Evolutionary conservation across 1,139 yeast species (phyloP).

Genomic region (Sugiyamaella novakii): DNA sequence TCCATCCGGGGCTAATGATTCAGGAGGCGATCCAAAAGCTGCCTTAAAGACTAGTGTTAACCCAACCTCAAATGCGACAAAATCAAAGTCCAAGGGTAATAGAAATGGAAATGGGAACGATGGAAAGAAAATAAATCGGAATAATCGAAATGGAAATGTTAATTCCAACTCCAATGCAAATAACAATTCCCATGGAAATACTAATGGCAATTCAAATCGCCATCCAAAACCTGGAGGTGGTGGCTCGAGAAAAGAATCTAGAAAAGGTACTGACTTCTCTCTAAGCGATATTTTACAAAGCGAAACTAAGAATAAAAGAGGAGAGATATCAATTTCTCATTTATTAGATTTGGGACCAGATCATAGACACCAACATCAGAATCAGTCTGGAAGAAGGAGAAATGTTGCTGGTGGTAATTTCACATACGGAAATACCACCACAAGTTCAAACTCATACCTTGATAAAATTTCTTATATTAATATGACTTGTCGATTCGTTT

Average conservation of each 20-base stretch:
- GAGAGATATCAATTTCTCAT: constrained; percentile 38
- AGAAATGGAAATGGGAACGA: neutral
- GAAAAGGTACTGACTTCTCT: constrained; percentile 9
- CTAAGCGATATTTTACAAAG: constrained; percentile 14
- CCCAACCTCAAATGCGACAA: neutral
- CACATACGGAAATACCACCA: neutral
- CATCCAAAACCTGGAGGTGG: constrained; percentile 6
- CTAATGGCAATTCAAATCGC: constrained; percentile 4
- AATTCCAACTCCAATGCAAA: neutral
- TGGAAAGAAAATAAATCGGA: neutral
- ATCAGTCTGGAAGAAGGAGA: constrained; percentile 7
- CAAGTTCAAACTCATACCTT: constrained; percentile 35
- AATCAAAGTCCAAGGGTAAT: neutral
- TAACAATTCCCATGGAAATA: neutral
- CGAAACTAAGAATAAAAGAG: constrained; percentile 30
- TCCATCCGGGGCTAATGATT: neutral
- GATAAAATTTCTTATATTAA: constrained; percentile 78
- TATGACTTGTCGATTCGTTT: constrained; percentile 80
- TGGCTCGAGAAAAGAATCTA: constrained; percentile 10
- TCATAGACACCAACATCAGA: constrained; percentile 17
- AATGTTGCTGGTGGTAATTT: neutral
- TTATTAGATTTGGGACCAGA: constrained; percentile 34
- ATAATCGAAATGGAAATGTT: neutral
- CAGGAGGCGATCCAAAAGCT: neutral
- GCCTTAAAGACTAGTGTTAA: neutral